Evolutionary conservation across 2,329 filamentous ascomycete species (phyloP), one percentile per base, ranked within the genome.

Genomic region (Pyrenophora seminiperda): DNA sequence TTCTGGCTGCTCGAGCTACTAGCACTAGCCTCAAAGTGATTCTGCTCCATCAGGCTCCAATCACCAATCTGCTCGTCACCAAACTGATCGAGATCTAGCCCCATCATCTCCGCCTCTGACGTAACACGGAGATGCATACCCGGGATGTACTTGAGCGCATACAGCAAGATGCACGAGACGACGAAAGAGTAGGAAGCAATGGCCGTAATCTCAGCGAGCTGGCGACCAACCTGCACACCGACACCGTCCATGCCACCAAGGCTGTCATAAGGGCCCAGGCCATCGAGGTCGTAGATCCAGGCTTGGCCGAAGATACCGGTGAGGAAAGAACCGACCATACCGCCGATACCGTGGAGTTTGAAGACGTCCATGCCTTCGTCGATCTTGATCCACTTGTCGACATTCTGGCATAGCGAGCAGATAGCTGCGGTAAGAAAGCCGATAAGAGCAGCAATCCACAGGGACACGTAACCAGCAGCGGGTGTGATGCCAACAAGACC

Each of bases 401-500:
- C 59, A 52, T 82, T 70, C 50, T 81, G 76, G 31, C 78, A 72
- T 1, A 73, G 63, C 7, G 79, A 74, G 65, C 81, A 83, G 18
- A 80, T 72, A 6, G 79, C 73, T 7, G 75, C 77, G 3, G 81
- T 83, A 24, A 84, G 56, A 71, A 83, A 81, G 4, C 81, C 81
- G 56, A 84, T 83, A 19, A 81, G 71, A 1, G 78, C 81, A 13
- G 79, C 81, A 27, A 80, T 74, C 80, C 80, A 83, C 39, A 77
- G 63, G 19, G 75, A 76, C 15, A 82, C 79, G 54, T 75, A 82
- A 42, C 80, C 80, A 10, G 80, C 80, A 11, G 79, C 81, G 10
- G 81, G 81, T 0, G 81, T 83, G 62, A 83, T 83, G n/a, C 81
- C 81, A n/a, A 84, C 81, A 1, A 84, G 77, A 29, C 82, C 82